phyloP scores from a whole-genome alignment of 202 grass and related monocot genomes.

The Musa balbisiana region DNA sequence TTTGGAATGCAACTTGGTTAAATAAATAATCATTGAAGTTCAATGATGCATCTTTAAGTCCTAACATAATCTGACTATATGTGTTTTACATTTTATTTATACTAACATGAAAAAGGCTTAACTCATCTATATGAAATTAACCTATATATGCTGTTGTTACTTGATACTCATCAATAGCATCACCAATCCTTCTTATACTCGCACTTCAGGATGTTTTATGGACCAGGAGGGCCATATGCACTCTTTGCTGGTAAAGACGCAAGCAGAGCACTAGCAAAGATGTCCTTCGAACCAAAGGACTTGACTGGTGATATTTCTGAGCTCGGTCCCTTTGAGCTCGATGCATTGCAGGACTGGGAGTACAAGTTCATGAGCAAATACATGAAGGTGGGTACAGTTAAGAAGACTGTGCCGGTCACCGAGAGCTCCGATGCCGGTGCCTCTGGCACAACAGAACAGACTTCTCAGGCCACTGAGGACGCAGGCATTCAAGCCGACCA shows the following conservation, averaged over 20 bases:
- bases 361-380: slow-evolving; percentile 74
- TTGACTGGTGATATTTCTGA: slow-evolving; percentile 64
- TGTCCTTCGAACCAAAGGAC: slow-evolving; percentile 72
- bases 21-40: too few species aligned
- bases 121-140: too few species aligned
- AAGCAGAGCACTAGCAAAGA: slow-evolving; percentile 73
- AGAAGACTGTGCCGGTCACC: slow-evolving; percentile 14
- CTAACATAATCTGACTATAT: too few species aligned
- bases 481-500: not conserved
- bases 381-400: slow-evolving; percentile 57
- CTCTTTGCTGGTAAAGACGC: slow-evolving; percentile 80
- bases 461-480: not conserved
- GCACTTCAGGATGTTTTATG: slow-evolving; percentile 64
- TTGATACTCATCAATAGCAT: too few species aligned
- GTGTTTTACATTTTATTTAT: too few species aligned
- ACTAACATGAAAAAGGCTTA: too few species aligned
- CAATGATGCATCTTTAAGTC: too few species aligned
- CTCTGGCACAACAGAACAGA: not conserved
- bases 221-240: slow-evolving; percentile 65
- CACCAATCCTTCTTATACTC: too few species aligned
- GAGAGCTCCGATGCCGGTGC: not conserved
- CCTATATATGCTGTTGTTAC: too few species aligned
- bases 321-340: slow-evolving; percentile 47
- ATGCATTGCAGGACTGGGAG: slow-evolving; percentile 70
- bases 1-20: too few species aligned